These are phyloP conservation scores for Globisporangium uncinulatum DNA, from an alignment of 352 stramenopile genomes.

Conservation along the genomic window DNA sequence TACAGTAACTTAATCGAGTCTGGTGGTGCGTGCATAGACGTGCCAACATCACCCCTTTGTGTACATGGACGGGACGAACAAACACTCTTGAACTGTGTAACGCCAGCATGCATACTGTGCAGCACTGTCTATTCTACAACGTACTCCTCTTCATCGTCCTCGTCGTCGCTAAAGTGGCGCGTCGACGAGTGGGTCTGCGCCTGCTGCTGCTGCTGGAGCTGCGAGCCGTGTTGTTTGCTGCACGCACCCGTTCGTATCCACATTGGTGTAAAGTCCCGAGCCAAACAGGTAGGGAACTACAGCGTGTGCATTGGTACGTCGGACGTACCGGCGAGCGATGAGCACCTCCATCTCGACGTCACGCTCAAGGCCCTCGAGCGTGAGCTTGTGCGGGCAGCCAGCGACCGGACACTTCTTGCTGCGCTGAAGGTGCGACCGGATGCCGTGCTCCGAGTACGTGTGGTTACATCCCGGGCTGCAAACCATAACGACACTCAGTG, in stretches of 20 bases:
- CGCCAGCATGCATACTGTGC: no score
- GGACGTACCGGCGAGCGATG: conserved; percentile 43
- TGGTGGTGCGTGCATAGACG: not conserved
- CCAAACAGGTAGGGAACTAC: not conserved
- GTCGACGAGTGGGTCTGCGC: not conserved
- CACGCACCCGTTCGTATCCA: not conserved
- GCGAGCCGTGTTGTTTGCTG: conserved; percentile 22
- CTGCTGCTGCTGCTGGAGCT: conserved; percentile 26
- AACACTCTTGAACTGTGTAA: not conserved
- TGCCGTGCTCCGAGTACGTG: conserved; percentile 79
- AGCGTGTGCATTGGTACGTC: not conserved
- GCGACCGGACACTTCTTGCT: conserved; percentile 77
- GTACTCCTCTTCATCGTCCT: conserved; percentile 66
- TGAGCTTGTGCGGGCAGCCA: conserved; percentile 62
- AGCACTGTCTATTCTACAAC: conserved; percentile 54
- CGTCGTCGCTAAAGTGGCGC: conserved; percentile 34
- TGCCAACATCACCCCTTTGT: no score
- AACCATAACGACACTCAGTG: not conserved
- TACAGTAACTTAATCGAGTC: not conserved
- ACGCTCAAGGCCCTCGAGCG: conserved; percentile 56
- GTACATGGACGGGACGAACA: not conserved
- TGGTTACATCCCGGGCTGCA: conserved; percentile 62
- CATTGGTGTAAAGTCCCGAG: not conserved
- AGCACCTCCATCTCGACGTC: conserved; percentile 87
- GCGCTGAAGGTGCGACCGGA: conserved; percentile 59